Percentiles rank a stretch among this genome's conserved stretches.
These are phyloP conservation scores for Xylaria longipes DNA, from an alignment of 495 filamentous ascomycete genomes.

Conservation along the genomic window DNA sequence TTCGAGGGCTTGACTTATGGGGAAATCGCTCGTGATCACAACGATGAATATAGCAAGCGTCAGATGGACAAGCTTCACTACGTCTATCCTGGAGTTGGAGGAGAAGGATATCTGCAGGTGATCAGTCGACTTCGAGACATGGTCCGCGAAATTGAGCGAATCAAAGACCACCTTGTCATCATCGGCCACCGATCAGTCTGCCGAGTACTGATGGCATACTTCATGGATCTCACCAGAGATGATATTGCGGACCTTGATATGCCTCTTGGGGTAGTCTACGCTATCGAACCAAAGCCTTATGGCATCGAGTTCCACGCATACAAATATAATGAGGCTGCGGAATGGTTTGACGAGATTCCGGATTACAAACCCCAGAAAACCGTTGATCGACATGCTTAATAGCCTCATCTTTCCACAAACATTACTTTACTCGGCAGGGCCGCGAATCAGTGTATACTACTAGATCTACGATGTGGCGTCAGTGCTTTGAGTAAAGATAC, in stretches of 20 bases:
- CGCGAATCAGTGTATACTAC: slow-evolving; percentile 22
- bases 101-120: slow-evolving; percentile 95
- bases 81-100: slow-evolving; percentile 92
- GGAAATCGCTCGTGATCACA: slow-evolving; percentile 76
- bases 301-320: slow-evolving; percentile 96
- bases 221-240: slow-evolving; percentile 85
- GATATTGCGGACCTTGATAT: slow-evolving; percentile 93
- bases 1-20: slow-evolving; percentile 96
- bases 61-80: slow-evolving; percentile 86
- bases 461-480: slow-evolving; percentile 20
- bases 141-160: slow-evolving; percentile 95
- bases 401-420: neutral
- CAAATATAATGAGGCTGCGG: slow-evolving; percentile 74
- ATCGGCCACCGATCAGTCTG: slow-evolving; percentile 90
- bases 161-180: slow-evolving; percentile 91
- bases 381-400: slow-evolving; percentile 45
- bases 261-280: slow-evolving; percentile 89
- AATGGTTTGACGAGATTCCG: slow-evolving; percentile 83
- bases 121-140: slow-evolving; percentile 95
- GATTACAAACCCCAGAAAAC: slow-evolving; percentile 74
- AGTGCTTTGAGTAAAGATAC: slow-evolving; percentile 25
- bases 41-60: slow-evolving; percentile 78
- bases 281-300: slow-evolving; percentile 96
- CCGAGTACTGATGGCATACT: slow-evolving; percentile 92
- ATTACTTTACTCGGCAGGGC: slow-evolving; percentile 9